These are phyloP conservation scores for Suhomyces yuchorum DNA, from an alignment of 1,139 yeast species.

Conservation along the genomic window DNA sequence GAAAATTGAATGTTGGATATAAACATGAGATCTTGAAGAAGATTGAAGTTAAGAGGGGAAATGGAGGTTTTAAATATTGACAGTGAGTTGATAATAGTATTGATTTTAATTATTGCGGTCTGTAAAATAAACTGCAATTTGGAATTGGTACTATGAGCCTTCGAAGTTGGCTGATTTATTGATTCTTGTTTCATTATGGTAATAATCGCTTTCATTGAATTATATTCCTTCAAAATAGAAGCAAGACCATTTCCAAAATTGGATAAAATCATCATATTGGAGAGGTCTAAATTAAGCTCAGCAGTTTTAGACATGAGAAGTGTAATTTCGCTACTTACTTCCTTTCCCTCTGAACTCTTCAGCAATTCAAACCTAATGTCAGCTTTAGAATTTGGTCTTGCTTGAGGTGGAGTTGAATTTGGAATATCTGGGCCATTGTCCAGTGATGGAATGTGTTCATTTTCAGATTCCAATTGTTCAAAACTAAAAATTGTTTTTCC, in stretches of 20 bases:
- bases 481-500: slow-evolving; percentile 24
- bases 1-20: slow-evolving; percentile 32
- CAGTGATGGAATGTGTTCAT: neutral
- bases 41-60: slow-evolving; percentile 43
- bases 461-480: slow-evolving; percentile 12
- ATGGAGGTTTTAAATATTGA: slow-evolving; percentile 24
- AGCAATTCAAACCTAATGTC: slow-evolving; percentile 58
- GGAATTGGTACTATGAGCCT: neutral
- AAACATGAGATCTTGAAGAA: slow-evolving; percentile 29
- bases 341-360: slow-evolving; percentile 24
- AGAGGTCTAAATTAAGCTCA: slow-evolving; percentile 32
- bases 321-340: slow-evolving; percentile 37
- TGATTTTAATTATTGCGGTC: slow-evolving; percentile 31
- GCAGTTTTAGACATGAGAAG: slow-evolving; percentile 49
- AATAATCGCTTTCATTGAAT: slow-evolving; percentile 11
- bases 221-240: slow-evolving; percentile 10
- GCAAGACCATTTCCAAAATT: slow-evolving; percentile 15
- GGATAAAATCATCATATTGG: slow-evolving; percentile 20
- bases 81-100: slow-evolving; percentile 15
- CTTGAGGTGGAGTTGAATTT: neutral
- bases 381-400: slow-evolving; percentile 29
- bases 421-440: neutral
- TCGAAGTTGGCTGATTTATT: neutral
- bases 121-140: slow-evolving; percentile 30
- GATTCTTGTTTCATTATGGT: neutral